Conservation (phyloP, 495 filamentous ascomycete genomes). For the Xanthoparmelia taractica region DNA sequence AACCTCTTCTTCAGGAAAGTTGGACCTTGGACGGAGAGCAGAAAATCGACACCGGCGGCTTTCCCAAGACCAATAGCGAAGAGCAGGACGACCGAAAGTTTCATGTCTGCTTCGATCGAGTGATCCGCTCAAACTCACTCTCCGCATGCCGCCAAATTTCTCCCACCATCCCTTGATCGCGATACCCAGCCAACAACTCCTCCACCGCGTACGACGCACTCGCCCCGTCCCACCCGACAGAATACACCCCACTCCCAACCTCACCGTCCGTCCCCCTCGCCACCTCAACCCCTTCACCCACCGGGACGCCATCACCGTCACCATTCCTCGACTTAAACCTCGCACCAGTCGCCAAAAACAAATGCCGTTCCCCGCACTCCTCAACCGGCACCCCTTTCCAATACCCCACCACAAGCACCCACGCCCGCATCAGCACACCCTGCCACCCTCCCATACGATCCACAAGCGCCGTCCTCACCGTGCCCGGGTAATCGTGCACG, state of each 20-base stretch:
- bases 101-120: background rate
- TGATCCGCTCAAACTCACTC: constrained; percentile 5
- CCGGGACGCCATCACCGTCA: constrained; percentile 26
- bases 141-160: constrained; percentile 5
- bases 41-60: no score
- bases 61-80: no score
- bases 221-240: constrained; percentile 36
- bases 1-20: no score
- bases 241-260: constrained; percentile 45
- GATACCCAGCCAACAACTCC: constrained; percentile 9
- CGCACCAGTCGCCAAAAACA: constrained; percentile 46
- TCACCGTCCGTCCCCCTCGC: constrained; percentile 38
- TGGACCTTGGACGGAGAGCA: no score
- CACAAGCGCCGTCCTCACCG: constrained; percentile 29
- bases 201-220: constrained; percentile 2
- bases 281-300: constrained; percentile 14
- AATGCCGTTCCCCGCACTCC: constrained; percentile 48
- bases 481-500: constrained; percentile 36
- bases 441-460: background rate
- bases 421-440: constrained; percentile 10
- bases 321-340: constrained; percentile 29
- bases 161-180: constrained; percentile 1
- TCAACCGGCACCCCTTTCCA: constrained; percentile 29
- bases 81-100: no score
- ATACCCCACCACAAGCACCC: background rate